These are phyloP conservation scores for Metschnikowia santaceciliae DNA, from an alignment of 805 yeast genomes.

Conservation along the genomic window DNA sequence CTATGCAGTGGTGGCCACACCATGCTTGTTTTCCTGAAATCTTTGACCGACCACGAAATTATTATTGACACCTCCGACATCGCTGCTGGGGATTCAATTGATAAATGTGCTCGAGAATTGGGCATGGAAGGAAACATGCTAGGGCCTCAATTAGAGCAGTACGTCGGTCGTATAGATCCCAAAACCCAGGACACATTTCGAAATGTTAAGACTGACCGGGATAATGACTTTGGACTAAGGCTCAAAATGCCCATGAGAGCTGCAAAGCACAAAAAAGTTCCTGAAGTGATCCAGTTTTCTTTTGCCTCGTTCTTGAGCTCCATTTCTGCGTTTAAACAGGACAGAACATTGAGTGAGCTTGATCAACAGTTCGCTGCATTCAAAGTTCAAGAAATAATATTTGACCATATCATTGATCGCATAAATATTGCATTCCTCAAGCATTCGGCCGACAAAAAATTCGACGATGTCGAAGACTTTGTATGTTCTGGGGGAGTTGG, in stretches of 20 bases:
- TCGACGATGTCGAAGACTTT: slow-evolving; percentile 47
- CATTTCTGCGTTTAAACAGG: slow-evolving; percentile 31
- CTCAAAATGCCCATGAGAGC: slow-evolving; percentile 32
- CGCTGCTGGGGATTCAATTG: slow-evolving; percentile 91
- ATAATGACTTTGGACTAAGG: slow-evolving; percentile 23
- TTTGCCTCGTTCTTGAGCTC: slow-evolving; percentile 73
- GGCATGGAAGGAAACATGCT: slow-evolving; percentile 81
- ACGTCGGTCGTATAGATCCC: slow-evolving; percentile 34
- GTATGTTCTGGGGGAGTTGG: slow-evolving; percentile 96
- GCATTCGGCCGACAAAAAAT: slow-evolving; percentile 26
- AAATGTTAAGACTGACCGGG: slow-evolving; percentile 19
- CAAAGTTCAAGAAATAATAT: slow-evolving; percentile 60
- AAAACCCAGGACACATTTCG: slow-evolving; percentile 21
- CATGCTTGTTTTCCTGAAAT: slow-evolving; percentile 65
- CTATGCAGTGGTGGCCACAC: slow-evolving; percentile 95
- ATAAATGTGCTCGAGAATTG: slow-evolving; percentile 83
- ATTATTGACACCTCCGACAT: slow-evolving; percentile 75
- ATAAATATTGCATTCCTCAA: slow-evolving; percentile 47
- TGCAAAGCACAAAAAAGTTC: slow-evolving; percentile 26
- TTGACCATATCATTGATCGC: slow-evolving; percentile 69
- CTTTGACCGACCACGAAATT: slow-evolving; percentile 64
- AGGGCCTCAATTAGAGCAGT: slow-evolving; percentile 74
- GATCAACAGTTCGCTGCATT: slow-evolving; percentile 49
- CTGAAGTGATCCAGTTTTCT: slow-evolving; percentile 47
- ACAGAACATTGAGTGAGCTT: slow-evolving; percentile 42